phyloP scores from a whole-genome alignment of 2,329 filamentous ascomycete genomes.

The Zymoseptoria passerinii region DNA sequence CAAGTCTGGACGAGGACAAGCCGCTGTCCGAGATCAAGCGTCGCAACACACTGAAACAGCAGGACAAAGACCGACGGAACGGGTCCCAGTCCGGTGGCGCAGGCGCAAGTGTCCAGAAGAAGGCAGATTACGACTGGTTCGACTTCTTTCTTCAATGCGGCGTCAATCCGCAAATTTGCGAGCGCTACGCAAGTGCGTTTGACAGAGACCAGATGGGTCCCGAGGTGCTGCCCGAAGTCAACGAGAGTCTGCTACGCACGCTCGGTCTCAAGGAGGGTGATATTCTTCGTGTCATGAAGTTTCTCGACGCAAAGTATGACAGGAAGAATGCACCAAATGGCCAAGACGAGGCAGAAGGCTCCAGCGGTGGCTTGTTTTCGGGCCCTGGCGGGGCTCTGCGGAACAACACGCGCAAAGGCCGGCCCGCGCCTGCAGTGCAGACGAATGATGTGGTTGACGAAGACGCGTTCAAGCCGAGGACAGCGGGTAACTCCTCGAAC shows the following conservation, averaged over 20 bases:
- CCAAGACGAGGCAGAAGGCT: slow-evolving; percentile 54
- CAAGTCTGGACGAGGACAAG: slow-evolving; percentile 85
- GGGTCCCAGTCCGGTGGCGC: slow-evolving; percentile 30
- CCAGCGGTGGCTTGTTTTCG: slow-evolving; percentile 67
- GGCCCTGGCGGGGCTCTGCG: slow-evolving; percentile 82
- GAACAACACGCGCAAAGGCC: slow-evolving; percentile 90
- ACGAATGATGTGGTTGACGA: slow-evolving; percentile 79
- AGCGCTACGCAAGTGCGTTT: slow-evolving; percentile 88
- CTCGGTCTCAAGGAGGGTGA: slow-evolving; percentile 93
- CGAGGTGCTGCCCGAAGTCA: slow-evolving; percentile 82
- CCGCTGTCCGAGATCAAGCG: slow-evolving; percentile 74
- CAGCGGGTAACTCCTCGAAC: slow-evolving; percentile 32
- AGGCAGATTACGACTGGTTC: slow-evolving; percentile 92
- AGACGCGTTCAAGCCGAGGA: slow-evolving; percentile 67
- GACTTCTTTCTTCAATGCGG: slow-evolving; percentile 94
- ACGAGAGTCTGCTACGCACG: slow-evolving; percentile 70
- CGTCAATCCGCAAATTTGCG: slow-evolving; percentile 84
- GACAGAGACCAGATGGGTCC: slow-evolving; percentile 91
- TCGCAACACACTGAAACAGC: slow-evolving; percentile 40
- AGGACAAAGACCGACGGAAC: slow-evolving; percentile 35
- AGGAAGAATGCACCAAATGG: slow-evolving; percentile 51
- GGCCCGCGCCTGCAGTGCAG: slow-evolving; percentile 78
- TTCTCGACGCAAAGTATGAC: slow-evolving; percentile 70
- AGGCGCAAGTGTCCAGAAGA: slow-evolving; percentile 58
- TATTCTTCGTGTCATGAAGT: slow-evolving; percentile 89